Percentiles rank a stretch among this genome's conserved stretches.
Conservation (phyloP, 257 asterid genomes). For the Jaltomata sinuosa region DNA sequence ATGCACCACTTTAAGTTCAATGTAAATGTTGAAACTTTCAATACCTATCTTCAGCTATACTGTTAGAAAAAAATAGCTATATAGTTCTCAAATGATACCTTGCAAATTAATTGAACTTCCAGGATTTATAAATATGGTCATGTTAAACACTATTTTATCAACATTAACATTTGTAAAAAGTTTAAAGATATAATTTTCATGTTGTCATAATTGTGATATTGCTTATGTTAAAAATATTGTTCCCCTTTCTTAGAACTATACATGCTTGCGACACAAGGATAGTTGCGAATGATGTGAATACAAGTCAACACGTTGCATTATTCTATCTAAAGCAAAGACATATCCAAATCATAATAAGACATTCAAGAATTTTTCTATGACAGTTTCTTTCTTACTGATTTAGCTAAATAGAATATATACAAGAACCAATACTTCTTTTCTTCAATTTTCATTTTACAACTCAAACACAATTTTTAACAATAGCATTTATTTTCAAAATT, state of each 20-base stretch:
- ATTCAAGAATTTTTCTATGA: background rate
- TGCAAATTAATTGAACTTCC: no score
- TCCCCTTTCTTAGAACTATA: background rate
- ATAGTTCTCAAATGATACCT: no score
- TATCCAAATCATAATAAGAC: background rate
- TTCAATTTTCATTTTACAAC: background rate
- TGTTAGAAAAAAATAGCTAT: no score
- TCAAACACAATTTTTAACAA: background rate
- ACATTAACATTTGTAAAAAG: no score
- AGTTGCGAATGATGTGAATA: background rate
- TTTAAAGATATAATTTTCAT: no score
- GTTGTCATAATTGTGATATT: no score
- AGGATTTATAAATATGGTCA: no score
- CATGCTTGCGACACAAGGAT: background rate
- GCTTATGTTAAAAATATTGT: background rate
- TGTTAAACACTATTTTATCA: no score
- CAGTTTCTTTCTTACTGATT: background rate
- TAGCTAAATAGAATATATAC: background rate
- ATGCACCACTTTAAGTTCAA: no score
- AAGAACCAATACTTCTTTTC: background rate
- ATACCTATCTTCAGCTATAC: no score
- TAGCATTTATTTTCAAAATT: background rate
- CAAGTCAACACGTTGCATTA: background rate
- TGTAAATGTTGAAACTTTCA: no score
- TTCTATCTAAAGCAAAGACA: background rate